Evolutionary conservation across 148 eudicot genomes (phyloP).

Genomic region (Salicornia ramosissima): DNA sequence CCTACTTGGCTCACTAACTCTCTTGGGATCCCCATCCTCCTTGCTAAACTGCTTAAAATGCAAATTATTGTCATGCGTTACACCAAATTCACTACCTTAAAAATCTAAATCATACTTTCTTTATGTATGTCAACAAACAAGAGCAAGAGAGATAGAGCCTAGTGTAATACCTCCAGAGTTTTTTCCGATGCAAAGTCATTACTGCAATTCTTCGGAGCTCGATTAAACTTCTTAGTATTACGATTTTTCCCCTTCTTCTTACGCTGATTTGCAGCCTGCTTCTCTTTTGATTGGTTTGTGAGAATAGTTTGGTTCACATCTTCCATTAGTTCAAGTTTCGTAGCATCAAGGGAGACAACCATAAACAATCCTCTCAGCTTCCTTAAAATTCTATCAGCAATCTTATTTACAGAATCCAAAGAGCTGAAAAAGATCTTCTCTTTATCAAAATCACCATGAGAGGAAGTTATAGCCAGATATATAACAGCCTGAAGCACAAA

Average conservation of each 20-base stretch:
- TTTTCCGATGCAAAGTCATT: slow-evolving; percentile 32
- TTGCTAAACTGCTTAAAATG: slow-evolving; percentile 22
- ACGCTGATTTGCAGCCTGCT: slow-evolving; percentile 45
- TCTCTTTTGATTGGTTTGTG: slow-evolving; percentile 54
- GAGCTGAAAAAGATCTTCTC: slow-evolving; percentile 76
- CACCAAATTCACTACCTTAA: slow-evolving; percentile 38
- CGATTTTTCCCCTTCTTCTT: slow-evolving; percentile 76
- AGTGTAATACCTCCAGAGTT: slow-evolving; percentile 53
- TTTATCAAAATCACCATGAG: slow-evolving; percentile 39
- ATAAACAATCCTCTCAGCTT: slow-evolving; percentile 77
- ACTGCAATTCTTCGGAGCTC: slow-evolving; percentile 34
- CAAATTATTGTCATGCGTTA: slow-evolving; percentile 22
- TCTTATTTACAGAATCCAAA: slow-evolving; percentile 47
- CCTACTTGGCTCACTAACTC: slow-evolving; percentile 25
- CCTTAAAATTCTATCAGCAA: slow-evolving; percentile 62
- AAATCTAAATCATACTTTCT: slow-evolving; percentile 18
- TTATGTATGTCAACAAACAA: not conserved
- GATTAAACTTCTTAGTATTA: slow-evolving; percentile 43
- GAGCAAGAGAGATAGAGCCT: slow-evolving; percentile 6
- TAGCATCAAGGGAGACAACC: slow-evolving; percentile 88
- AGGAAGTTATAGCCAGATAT: slow-evolving; percentile 38
- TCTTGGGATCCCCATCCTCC: slow-evolving; percentile 27
- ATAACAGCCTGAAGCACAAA: slow-evolving; percentile 66
- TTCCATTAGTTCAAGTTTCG: slow-evolving; percentile 76
- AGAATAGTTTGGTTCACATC: slow-evolving; percentile 36